phyloP scores from a whole-genome alignment of 768 basidiomycete species.

The Trametes sanguinea region DNA sequence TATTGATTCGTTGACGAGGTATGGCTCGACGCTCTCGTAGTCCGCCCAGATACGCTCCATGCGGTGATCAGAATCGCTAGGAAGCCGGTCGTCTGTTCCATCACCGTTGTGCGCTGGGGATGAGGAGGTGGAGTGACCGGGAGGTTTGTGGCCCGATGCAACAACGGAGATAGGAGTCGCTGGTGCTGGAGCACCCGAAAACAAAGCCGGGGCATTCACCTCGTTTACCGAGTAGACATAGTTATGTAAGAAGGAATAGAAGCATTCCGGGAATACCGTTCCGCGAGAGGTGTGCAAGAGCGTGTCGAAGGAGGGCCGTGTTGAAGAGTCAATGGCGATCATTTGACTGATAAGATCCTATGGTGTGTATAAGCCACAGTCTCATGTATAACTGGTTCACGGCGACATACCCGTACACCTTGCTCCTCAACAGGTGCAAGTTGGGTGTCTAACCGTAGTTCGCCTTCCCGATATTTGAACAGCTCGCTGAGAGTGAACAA shows the following conservation, averaged over 20 bases:
- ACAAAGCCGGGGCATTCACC: conserved; percentile 49
- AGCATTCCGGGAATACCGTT: conserved; percentile 85
- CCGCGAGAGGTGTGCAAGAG: conserved; percentile 75
- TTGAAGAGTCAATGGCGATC: conserved; percentile 77
- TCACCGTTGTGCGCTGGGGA: conserved; percentile 16
- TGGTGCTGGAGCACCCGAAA: conserved; percentile 34
- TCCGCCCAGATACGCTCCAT: conserved; percentile 86
- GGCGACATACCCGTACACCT: conserved; percentile 69
- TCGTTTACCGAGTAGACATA: conserved; percentile 84
- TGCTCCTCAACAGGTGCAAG: conserved; percentile 78
- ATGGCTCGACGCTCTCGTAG: conserved; percentile 79
- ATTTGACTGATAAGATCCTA: conserved; percentile 89
- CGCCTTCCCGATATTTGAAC: conserved; percentile 90
- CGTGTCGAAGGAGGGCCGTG: conserved; percentile 80
- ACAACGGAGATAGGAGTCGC: conserved; percentile 35
- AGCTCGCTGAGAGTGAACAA: conserved; percentile 93
- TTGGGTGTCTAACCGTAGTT: conserved; percentile 72
- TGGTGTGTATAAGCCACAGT: background rate
- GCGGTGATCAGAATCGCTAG: conserved; percentile 82
- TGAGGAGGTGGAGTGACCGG: conserved; percentile 2
- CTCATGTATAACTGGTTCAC: background rate
- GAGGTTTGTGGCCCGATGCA: conserved; percentile 1
- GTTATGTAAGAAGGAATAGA: conserved; percentile 93
- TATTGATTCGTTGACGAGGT: conserved; percentile 50
- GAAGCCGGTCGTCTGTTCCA: conserved; percentile 43